These are phyloP conservation scores for Gossypium rotundifolium DNA, from an alignment of 345 rosid species.

Conservation along the genomic window DNA sequence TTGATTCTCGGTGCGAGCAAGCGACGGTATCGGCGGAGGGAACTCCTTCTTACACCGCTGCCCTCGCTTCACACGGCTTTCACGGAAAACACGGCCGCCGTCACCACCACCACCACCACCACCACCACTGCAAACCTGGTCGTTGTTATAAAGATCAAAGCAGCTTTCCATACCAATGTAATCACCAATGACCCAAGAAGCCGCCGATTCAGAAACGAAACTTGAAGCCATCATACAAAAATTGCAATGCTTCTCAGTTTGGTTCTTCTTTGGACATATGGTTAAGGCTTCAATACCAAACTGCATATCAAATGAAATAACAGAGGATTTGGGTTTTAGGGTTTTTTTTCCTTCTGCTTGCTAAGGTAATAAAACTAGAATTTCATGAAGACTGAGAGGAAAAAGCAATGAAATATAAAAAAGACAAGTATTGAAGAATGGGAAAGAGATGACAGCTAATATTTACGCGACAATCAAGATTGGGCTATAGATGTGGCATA, in stretches of 20 bases:
- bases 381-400: neutral
- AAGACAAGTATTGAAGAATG: conserved; percentile 22
- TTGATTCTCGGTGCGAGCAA: conserved; percentile 49
- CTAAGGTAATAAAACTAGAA: neutral
- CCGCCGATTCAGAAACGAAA: neutral
- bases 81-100: neutral
- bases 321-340: neutral
- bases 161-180: conserved; percentile 82
- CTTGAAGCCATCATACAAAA: conserved; percentile 12
- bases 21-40: conserved; percentile 66
- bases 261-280: conserved; percentile 10
- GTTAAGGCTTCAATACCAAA: conserved; percentile 1
- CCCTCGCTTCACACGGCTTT: neutral
- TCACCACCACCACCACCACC: neutral
- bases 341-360: neutral
- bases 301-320: neutral
- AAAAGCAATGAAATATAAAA: neutral
- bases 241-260: conserved; percentile 5
- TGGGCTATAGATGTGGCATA: conserved; percentile 18
- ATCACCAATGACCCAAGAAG: conserved; percentile 38
- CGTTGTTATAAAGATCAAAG: conserved; percentile 37
- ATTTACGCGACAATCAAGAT: conserved; percentile 20
- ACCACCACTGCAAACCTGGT: conserved; percentile 5
- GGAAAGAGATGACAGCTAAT: conserved; percentile 33
- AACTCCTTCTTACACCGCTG: conserved; percentile 28